Evolutionary conservation across 306 rosid species (phyloP).

Genomic region (Lagenaria siceraria): DNA sequence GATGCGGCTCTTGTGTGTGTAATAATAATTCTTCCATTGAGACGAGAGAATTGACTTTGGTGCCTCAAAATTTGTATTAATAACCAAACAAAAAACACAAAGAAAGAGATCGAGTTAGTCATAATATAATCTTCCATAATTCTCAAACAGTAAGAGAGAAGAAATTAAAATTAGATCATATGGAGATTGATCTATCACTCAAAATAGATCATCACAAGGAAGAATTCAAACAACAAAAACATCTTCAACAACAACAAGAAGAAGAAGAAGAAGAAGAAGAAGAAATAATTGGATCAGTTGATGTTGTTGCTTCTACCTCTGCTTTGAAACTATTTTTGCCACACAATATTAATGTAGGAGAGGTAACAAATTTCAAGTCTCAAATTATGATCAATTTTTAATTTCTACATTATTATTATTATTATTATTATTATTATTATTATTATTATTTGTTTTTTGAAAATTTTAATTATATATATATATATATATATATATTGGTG

Average conservation of each 20-base stretch:
- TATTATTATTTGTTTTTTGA: too few species aligned
- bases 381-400: too few species aligned
- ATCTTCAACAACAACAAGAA: not conserved
- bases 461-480: too few species aligned
- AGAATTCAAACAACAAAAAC: too few species aligned
- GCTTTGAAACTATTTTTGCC: not conserved
- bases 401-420: too few species aligned
- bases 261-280: not conserved
- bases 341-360: conserved; percentile 17
- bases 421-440: too few species aligned
- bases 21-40: conserved; percentile 32
- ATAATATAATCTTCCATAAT: conserved; percentile 12
- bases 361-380: conserved; percentile 18
- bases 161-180: not conserved
- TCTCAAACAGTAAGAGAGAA: conserved; percentile 27
- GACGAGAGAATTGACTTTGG: conserved; percentile 82
- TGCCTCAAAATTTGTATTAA: conserved; percentile 64
- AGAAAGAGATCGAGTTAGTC: conserved; percentile 3
- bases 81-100: not conserved
- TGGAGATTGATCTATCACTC: conserved; percentile 66
- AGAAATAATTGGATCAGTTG: not conserved
- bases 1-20: conserved; percentile 60
- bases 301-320: not conserved
- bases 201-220: conserved; percentile 24
- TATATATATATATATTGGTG: too few species aligned